Evolutionary conservation across 2,329 filamentous ascomycete species (phyloP).

Genomic region (Neonectria hederae): DNA sequence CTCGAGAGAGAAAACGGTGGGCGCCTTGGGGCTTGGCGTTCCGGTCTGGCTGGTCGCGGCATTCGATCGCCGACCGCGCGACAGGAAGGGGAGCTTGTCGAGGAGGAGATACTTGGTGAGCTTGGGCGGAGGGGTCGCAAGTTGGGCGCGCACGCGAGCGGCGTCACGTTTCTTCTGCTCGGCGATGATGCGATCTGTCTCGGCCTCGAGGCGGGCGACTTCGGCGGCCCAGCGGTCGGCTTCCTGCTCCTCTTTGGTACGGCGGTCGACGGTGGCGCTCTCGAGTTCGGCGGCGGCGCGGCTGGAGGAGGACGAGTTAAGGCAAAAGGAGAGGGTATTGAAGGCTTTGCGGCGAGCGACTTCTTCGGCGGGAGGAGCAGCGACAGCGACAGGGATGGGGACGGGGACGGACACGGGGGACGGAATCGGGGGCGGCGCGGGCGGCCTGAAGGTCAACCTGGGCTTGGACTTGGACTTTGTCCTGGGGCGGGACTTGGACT

Average conservation of each 20-base stretch:
- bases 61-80: slow-evolving; percentile 54
- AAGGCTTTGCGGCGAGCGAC: slow-evolving; percentile 37
- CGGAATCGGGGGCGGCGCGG: slow-evolving; percentile 8
- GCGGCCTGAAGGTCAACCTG: slow-evolving; percentile 1
- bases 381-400: slow-evolving; percentile 28
- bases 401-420: neutral
- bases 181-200: slow-evolving; percentile 58
- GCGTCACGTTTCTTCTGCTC: slow-evolving; percentile 62
- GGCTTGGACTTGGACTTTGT: slow-evolving; percentile 28
- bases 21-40: slow-evolving; percentile 47
- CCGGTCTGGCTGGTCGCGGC: slow-evolving; percentile 42
- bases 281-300: slow-evolving; percentile 34
- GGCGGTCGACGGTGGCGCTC: slow-evolving; percentile 25
- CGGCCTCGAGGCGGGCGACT: slow-evolving; percentile 56
- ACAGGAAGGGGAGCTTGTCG: slow-evolving; percentile 59
- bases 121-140: slow-evolving; percentile 47
- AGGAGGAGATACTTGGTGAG: slow-evolving; percentile 53
- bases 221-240: slow-evolving; percentile 49
- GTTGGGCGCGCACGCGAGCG: slow-evolving; percentile 55
- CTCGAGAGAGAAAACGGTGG: slow-evolving; percentile 49
- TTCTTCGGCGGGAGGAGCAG: slow-evolving; percentile 32
- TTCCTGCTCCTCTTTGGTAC: slow-evolving; percentile 33
- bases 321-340: slow-evolving; percentile 34
- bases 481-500: slow-evolving; percentile 16
- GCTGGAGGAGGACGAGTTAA: slow-evolving; percentile 33